Base-by-base conservation (phyloP, 2,329 filamentous ascomycete species). In the Ceratocystis variospora region DNA sequence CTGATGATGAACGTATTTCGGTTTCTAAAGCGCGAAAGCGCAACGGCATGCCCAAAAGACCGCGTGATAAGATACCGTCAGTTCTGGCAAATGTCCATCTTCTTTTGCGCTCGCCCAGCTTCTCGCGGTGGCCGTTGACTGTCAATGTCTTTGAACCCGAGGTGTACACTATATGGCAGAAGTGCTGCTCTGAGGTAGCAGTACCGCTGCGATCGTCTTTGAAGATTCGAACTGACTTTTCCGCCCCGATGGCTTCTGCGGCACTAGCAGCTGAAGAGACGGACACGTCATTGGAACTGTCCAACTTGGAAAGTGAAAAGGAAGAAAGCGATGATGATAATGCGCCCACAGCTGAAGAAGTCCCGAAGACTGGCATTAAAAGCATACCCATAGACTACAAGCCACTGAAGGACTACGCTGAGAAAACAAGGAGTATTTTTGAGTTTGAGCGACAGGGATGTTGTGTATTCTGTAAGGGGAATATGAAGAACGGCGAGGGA, bases 61-160 rank as follows among this genome's bases (percentile, higher is more conserved):
- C 87, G 6, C 74, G 77, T 1, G 78, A 81, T 37, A 87, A 81
- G 17, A 73, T 96, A 57, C 80, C 77, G 28, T 88, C 88, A 2
- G 81, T 90, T 48, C 74, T 97, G 33, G 86, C 87, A 2, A 94
- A 96, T 71, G 75, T 97, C 31, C 89, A 96, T 73, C 78, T 94
- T 2, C 79, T 99, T 0, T 80, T 96, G 1, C 82, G 87, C 0
- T 88, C 91, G 1, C 81, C 84, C 1, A 94, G 89, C 74, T 97
- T 97, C 73, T 78, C 79, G 17, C 79, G 85, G 59, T 96, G 91
- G 93, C 93, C 93, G 22, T 78, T 99, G 64, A 83, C 83, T 64
- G 73, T 96, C 61, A 86, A 88, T 28, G 93, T 97, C 75, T 93
- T 96, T 70, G 79, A 80, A 1, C 76, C 78, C 2, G 88, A 93